Conservation (phyloP, 2,329 filamentous ascomycete genomes). For the Diaporthe citrichinensis region DNA sequence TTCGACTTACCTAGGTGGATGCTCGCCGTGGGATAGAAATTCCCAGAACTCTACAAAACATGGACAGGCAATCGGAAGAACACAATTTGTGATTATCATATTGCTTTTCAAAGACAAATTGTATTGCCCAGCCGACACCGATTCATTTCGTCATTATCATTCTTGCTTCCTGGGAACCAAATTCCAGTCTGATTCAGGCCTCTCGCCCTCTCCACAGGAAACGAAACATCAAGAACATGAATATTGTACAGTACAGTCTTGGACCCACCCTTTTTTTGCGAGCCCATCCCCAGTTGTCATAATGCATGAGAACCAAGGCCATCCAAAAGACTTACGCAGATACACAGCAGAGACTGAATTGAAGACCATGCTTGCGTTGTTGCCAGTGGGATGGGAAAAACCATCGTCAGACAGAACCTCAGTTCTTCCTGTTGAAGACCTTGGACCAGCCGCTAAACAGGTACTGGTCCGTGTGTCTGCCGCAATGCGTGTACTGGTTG, state of each 20-base stretch:
- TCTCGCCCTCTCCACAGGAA: conserved; percentile 11
- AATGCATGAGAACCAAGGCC: background rate
- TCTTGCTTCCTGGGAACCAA: background rate
- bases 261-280: background rate
- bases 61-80: background rate
- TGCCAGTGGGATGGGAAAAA: background rate
- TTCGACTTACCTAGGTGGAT: background rate
- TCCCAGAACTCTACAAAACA: too few species aligned
- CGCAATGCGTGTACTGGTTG: conserved; percentile 69
- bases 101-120: background rate
- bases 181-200: background rate
- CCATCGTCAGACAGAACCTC: background rate
- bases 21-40: too few species aligned
- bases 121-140: background rate
- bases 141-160: conserved; percentile 12
- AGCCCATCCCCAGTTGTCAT: background rate
- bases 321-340: background rate
- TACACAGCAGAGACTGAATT: background rate
- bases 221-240: background rate
- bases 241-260: conserved; percentile 10
- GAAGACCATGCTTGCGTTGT: background rate
- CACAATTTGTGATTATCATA: background rate
- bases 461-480: conserved; percentile 67
- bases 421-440: conserved; percentile 54
- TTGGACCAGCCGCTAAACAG: conserved; percentile 63